A percentile compares a stretch with the other conserved stretches of the same genome.
phyloP scores from a whole-genome alignment of 371 early-diverging fungal species.

The Saksenaea vasiformis region DNA sequence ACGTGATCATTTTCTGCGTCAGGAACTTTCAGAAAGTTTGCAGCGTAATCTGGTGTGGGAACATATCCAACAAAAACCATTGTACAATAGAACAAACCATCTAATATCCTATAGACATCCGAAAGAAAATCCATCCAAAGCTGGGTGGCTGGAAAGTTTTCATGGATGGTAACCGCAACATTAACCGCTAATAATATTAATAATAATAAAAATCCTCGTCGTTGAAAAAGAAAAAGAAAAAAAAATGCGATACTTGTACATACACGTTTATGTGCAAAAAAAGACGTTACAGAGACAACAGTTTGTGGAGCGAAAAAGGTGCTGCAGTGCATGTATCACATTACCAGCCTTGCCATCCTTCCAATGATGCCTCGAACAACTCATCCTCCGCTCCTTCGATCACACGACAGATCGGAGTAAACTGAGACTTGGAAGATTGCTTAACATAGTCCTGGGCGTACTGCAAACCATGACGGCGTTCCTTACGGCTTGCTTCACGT shows the following conservation, averaged over 20 bases:
- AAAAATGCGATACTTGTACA: neutral
- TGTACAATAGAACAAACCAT: constrained; percentile 14
- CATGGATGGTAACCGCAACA: constrained; percentile 23
- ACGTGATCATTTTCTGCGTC: constrained; percentile 12
- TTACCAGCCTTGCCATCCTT: constrained; percentile 58
- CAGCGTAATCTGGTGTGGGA: constrained; percentile 28
- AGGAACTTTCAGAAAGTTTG: constrained; percentile 28
- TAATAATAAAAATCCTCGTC: neutral
- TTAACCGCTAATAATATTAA: neutral
- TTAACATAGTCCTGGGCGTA: constrained; percentile 67
- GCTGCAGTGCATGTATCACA: neutral
- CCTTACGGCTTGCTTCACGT: constrained; percentile 56
- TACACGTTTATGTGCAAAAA: neutral
- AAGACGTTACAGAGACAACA: neutral
- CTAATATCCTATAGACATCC: constrained; percentile 9
- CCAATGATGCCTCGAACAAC: constrained; percentile 51
- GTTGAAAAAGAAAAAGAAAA: neutral
- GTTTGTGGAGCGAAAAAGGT: neutral
- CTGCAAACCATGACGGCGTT: constrained; percentile 58
- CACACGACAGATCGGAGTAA: constrained; percentile 68
- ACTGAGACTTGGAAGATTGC: constrained; percentile 46
- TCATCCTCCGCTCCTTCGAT: constrained; percentile 69
- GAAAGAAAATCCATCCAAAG: constrained; percentile 19
- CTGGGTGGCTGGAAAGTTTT: constrained; percentile 27
- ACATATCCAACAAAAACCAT: constrained; percentile 31